Base-by-base conservation (phyloP, 192 early-diverging fungal genomes). In the Podila horticola region DNA sequence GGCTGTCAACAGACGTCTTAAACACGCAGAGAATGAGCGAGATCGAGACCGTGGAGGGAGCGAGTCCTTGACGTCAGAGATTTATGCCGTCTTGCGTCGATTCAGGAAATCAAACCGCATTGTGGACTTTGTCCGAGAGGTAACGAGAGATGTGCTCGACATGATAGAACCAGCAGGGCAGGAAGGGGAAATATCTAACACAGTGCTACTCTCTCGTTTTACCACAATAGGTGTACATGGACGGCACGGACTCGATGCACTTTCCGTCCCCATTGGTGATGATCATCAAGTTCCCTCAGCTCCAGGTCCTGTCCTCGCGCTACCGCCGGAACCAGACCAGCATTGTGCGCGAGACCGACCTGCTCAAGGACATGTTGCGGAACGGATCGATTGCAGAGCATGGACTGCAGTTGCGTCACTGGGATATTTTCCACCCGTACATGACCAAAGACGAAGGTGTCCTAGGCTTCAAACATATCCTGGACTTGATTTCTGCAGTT, bases 281-380 rank as follows among this genome's bases (percentile, higher is more conserved):
- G 87, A 31, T 88, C 22, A 74, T 86, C 66, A 88, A 88, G 57
- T 88, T 88, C 26, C 85, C 85, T 12, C 66, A 74, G 13, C 64
- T 88, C 7, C 66, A 67, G 33, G 61, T 72, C 13, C 61, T 88
- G 11, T 74, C 74, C 12, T 84, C 85, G 3, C 74, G 71, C 20
- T 75, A 86, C 38, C 65, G 85, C 20, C 68, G 85, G 12, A 71
- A 77, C 34, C 83, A 84, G 19, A 86, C 85, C 0, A 85, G 74
- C 52, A 60, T 88, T 8, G 79, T 66, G 30, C 69, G 74, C 0
- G 85, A 86, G 28, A 73, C 84, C 7, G 69, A 81, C 33, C 70
- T 85, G 5, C 64, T 88, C n/a, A 83, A 83, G 58, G 85, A 85
- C 17, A 67, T 83, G 49, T 64, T 88, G 58, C 66, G 74, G 20